A percentile compares a stretch with the other conserved stretches of the same genome.
Evolutionary conservation across 768 basidiomycete genomes (phyloP).

Genomic region (Myochromella boudieri): DNA sequence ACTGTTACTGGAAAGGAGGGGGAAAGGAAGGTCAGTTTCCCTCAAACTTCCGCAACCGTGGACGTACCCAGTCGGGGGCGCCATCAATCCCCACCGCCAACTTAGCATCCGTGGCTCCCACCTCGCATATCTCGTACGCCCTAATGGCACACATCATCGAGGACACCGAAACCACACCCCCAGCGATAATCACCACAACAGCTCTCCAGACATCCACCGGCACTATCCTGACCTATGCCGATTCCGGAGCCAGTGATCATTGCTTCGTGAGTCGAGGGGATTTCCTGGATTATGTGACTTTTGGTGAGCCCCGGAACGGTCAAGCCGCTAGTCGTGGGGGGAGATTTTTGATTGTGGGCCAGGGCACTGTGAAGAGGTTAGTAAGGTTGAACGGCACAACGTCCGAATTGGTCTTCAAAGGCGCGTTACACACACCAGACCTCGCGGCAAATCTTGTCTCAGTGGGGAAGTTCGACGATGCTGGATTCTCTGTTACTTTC

Average conservation of each 20-base stretch:
- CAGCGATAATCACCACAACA: too few relatives aligned
- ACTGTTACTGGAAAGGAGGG: conserved; percentile 12
- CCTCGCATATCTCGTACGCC: neutral
- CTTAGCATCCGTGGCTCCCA: too few relatives aligned
- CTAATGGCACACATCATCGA: neutral
- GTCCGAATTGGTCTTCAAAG: neutral
- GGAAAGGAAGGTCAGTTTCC: conserved; percentile 13
- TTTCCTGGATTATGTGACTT: neutral
- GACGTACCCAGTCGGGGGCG: too few relatives aligned
- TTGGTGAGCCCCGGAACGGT: neutral
- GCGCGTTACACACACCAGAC: neutral
- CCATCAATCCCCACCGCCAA: too few relatives aligned
- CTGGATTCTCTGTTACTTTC: too few relatives aligned
- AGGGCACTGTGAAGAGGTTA: neutral
- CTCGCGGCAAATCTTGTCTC: too few relatives aligned
- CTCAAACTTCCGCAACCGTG: neutral
- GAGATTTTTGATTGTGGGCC: neutral
- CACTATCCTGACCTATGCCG: neutral
- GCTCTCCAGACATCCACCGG: too few relatives aligned
- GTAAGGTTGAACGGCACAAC: neutral
- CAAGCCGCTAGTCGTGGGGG: neutral
- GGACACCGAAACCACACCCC: neutral
- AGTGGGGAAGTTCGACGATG: too few relatives aligned
- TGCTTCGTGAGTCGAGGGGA: neutral
- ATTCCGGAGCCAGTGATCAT: neutral